phyloP scores from a whole-genome alignment of 352 stramenopile species.

The Pythium pyrilobum region DNA sequence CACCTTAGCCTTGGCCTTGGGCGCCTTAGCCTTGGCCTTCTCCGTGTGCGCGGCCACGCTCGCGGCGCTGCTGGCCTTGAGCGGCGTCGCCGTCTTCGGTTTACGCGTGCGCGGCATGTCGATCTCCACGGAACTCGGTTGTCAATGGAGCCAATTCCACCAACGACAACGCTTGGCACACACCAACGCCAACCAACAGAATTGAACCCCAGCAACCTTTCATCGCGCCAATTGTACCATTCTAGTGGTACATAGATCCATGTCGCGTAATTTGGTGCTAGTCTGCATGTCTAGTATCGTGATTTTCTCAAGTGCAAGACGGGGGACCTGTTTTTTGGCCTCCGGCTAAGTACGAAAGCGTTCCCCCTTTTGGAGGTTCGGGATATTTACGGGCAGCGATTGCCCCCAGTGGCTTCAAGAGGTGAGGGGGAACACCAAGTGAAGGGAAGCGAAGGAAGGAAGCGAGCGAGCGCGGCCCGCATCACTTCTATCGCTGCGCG shows the following conservation, averaged over 20 bases:
- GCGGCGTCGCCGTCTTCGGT: slow-evolving; percentile 12
- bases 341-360: slow-evolving; percentile 16
- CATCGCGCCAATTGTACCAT: slow-evolving; percentile 8
- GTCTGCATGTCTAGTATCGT: neutral
- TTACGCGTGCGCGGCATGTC: slow-evolving; percentile 18
- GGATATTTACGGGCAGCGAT: slow-evolving; percentile 4
- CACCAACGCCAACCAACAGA: slow-evolving; percentile 23
- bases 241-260: slow-evolving; percentile 2
- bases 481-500: no score
- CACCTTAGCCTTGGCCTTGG: neutral
- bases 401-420: slow-evolving; percentile 16
- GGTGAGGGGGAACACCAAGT: neutral
- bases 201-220: slow-evolving; percentile 22
- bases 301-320: neutral
- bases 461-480: neutral
- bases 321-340: neutral
- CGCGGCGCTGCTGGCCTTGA: slow-evolving; percentile 22
- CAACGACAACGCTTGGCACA: neutral
- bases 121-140: neutral
- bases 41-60: slow-evolving; percentile 17
- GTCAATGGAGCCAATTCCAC: slow-evolving; percentile 8
- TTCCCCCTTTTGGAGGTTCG: no score
- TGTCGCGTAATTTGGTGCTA: neutral
- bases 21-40: neutral
- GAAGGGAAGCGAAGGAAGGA: neutral